Base-by-base conservation (phyloP, 2,329 filamentous ascomycete species). In the Claviceps pusilla region DNA sequence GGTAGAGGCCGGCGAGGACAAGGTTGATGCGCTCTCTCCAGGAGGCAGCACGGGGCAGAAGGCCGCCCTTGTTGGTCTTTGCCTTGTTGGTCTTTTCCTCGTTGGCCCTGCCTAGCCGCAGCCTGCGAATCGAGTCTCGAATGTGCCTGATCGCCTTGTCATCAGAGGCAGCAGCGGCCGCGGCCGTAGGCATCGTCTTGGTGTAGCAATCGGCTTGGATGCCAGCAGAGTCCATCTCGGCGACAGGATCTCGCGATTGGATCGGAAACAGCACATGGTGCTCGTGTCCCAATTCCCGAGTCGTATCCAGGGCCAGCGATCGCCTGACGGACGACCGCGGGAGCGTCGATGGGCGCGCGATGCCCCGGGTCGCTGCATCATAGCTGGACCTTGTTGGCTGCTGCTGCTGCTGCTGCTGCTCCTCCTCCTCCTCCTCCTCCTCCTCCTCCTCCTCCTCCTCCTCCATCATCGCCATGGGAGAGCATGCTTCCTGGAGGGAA, bases 1-100 rank as follows among this genome's bases (percentile, higher is more conserved):
- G 68, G 60, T 78, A 78, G 1, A 67, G 55, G 1, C 57, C 59
- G n/a, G 61, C 64, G 9, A 70, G 58, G 1, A 57, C 58, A n/a
- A 63, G 57, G 54, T 65, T 63, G 29, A 61, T 50, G 19, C 55
- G 57, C 7, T 65, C 61, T 52, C 60, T 64, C 63, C 62, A 66
- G 29, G 63, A 42, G 6, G 64, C 19, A 61, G 57, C 29, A 59
- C 63, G 51, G 55, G 56, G 51, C 54, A 54, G 48, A 57, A 58
- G 35, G 35, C 7, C 46, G 56, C 61, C 61, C 59, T 49, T 55
- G 60, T 56, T 54, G 9, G 33, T 51, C 55, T 19, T 19, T 19
- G 1, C 19, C 19, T 19, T 19, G 19, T 19, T 19, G 19, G 19
- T 19, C 19, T 19, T 19, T 19, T 19, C 19, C 19, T 19, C 19